Evolutionary conservation across 192 early-diverging fungal genomes (phyloP), one percentile per base, ranked within the genome.

Genomic region (Gaertneriomyces sp.): DNA sequence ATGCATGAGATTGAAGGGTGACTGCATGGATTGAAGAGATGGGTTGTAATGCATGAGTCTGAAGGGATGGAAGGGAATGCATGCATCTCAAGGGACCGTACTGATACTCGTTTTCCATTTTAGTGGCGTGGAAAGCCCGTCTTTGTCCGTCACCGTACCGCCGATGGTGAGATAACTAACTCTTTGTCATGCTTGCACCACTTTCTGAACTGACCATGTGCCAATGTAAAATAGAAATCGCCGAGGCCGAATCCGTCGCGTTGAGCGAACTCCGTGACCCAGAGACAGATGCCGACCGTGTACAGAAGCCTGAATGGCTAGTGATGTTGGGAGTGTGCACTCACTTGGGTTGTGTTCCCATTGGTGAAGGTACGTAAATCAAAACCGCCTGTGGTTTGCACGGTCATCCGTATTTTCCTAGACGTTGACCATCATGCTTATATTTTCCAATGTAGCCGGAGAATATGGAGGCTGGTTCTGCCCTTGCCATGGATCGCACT

Each of bases 381-480:
- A 55, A 55, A 19, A 33, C 1, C 20, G 54, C 41, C 4, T 39
- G 43, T 25, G 39, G 6, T 20, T 61, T 19, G 25, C 25, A 33
- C 25, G 25, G 25, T 2, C 25, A 33, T 33, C 2, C 25, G 25
- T 33, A 2, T 33, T 33, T 33, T 33, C 25, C 25, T 33, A 33
- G 25, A 33, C 25, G 25, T 33, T 33, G 25, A 33, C 25, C 33
- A 16, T 57, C 33, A 33, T 19, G 5, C 19, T 17, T 0, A 17
- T 8, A 16, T 45, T 14, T 60, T 45, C 57, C 17, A 33, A 11
- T 39, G 50, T 61, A 81, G 85, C 95, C 70, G 95, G 95, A 74
- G 95, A 97, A 60, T 97, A 85, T 77, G 91, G 91, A 72, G 95
- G 95, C 68, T 98, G 95, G 95, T 98, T 95, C 86, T 98, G 95